Evolutionary conservation across 176 grass and related monocot genomes (phyloP).

Genomic region (Cocos nucifera): DNA sequence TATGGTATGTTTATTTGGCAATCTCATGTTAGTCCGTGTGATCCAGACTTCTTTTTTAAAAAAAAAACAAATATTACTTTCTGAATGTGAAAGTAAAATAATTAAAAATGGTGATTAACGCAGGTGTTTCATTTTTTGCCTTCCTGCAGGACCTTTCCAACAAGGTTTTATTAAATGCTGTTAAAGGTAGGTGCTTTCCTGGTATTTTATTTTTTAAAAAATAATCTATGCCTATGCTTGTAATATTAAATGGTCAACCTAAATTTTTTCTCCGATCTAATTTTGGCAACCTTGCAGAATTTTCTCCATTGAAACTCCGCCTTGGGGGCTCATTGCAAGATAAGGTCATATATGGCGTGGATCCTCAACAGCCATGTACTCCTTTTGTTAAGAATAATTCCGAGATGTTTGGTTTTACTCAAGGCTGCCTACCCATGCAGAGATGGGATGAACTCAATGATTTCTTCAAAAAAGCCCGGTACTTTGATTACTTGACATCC

Average conservation of each 20-base stretch:
- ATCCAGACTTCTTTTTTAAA: too few relatives aligned
- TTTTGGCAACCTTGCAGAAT: slow-evolving; percentile 30
- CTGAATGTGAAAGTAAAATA: background rate
- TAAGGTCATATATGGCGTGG: slow-evolving; percentile 50
- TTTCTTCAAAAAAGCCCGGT: slow-evolving; percentile 74
- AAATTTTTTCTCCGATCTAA: background rate
- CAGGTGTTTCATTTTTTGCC: slow-evolving; percentile 21
- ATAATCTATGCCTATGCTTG: too few relatives aligned
- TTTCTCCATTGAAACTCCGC: slow-evolving; percentile 76
- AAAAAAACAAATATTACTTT: too few relatives aligned
- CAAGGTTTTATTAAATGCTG: slow-evolving; percentile 64
- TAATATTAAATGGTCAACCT: background rate
- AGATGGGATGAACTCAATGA: slow-evolving; percentile 94
- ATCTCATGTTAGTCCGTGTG: too few relatives aligned
- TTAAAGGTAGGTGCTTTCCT: slow-evolving; percentile 41
- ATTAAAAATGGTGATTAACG: slow-evolving; percentile 27
- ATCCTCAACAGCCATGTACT: slow-evolving; percentile 27
- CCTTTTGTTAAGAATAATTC: slow-evolving; percentile 57
- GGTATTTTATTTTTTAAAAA: too few relatives aligned
- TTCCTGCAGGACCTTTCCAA: slow-evolving; percentile 66
- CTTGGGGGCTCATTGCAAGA: slow-evolving; percentile 85
- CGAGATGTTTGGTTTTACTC: slow-evolving; percentile 61
- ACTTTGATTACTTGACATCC: slow-evolving; percentile 6
- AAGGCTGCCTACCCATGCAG: slow-evolving; percentile 66
- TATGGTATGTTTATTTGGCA: too few relatives aligned